Evolutionary conservation across 2,329 filamentous ascomycete species (phyloP), one percentile per base, ranked within the genome.

Genomic region (Ambrosiella xylebori): DNA sequence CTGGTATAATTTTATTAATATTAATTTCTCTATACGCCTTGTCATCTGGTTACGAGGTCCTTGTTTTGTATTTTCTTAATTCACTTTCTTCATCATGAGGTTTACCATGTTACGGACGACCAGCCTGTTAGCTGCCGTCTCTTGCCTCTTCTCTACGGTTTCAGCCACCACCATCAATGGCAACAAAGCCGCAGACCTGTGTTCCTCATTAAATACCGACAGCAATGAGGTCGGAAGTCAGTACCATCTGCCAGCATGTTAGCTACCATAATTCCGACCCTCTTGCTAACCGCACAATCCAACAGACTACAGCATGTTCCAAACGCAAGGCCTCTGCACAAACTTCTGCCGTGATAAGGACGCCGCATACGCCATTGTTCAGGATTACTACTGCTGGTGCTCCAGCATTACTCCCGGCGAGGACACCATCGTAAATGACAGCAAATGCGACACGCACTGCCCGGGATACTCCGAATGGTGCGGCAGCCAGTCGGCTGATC

Each of bases 401-500:
- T 83, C 84, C 41, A 77, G 88, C 66, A 82, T 82, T 64, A 74
- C 75, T 1, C 86, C 86, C 7, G 71, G 72, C 54, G 62, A 70
- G 38, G 66, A 65, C 17, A 67, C 66, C 38, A 67, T 73, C 57
- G 70, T 74, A 55, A 65, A 70, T 19, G 67, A 69, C 1, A 63
- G 62, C 39, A 64, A 75, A 19, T 91, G 86, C 69, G 69, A 75
- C 62, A 67, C 67, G 0, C 55, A 69, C 13, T 91, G 86, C 64
- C 84, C 85, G 7, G 86, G 85, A n/a, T 91, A 77, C 65, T 79
- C 79, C 1, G 84, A 90, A 62, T 69, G 72, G 9, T 91, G 86
- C 65, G 86, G 86, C n/a, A 58, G 59, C 13, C 58, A 56, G 61
- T 80, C 78, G 40, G 63, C 73, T 38, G 73, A 71, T 52, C 65